Evolutionary conservation across 1,139 yeast species (phyloP).

Genomic region (Yamadazyma buinensis): DNA sequence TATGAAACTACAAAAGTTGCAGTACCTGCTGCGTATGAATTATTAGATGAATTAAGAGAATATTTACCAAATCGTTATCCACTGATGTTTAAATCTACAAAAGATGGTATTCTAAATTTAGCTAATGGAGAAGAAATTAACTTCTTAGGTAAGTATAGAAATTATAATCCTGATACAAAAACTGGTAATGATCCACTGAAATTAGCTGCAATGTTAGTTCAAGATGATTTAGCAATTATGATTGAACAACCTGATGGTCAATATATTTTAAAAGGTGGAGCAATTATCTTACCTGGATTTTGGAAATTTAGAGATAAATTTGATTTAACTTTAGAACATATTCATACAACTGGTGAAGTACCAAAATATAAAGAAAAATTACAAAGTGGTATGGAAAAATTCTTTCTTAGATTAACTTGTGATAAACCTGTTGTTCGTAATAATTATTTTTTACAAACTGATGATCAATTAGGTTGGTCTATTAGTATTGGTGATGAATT

Average conservation of each 20-base stretch:
- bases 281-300: constrained; percentile 60
- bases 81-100: constrained; percentile 42
- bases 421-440: constrained; percentile 61
- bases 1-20: constrained; percentile 53
- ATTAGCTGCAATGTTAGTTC: constrained; percentile 55
- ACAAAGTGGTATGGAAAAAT: constrained; percentile 61
- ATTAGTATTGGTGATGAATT: constrained; percentile 56
- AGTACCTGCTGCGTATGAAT: constrained; percentile 53
- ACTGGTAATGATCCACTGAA: constrained; percentile 50
- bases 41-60: constrained; percentile 48
- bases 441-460: constrained; percentile 65
- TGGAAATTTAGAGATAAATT: constrained; percentile 61
- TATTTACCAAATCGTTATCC: constrained; percentile 62
- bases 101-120: constrained; percentile 46
- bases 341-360: constrained; percentile 64
- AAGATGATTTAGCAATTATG: constrained; percentile 68
- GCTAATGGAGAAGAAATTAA: constrained; percentile 46
- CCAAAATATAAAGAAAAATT: constrained; percentile 59
- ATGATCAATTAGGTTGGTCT: constrained; percentile 63
- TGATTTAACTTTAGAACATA: constrained; percentile 48
- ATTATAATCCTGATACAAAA: constrained; percentile 11
- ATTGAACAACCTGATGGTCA: constrained; percentile 54
- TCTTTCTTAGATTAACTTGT: constrained; percentile 51
- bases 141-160: constrained; percentile 14
- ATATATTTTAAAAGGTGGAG: constrained; percentile 55